phyloP scores from a whole-genome alignment of 1,284 basidiomycete species.

The Phellopilus nigrolimitatus region DNA sequence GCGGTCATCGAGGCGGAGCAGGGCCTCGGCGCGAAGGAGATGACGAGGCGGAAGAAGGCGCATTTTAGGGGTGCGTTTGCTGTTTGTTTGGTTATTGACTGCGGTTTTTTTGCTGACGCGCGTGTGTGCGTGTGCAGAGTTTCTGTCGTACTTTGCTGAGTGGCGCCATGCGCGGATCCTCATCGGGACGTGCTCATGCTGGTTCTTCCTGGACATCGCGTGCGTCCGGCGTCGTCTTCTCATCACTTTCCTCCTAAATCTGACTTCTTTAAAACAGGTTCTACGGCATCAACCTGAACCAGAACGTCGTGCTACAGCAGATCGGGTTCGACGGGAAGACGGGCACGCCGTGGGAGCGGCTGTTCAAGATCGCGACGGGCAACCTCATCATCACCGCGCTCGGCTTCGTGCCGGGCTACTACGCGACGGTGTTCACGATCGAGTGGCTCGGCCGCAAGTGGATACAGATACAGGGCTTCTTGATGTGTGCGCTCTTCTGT shows the following conservation, averaged over 20 bases:
- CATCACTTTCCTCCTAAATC: slow-evolving; percentile 9
- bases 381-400: slow-evolving; percentile 66
- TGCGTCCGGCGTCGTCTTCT: slow-evolving; percentile 26
- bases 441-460: slow-evolving; percentile 69
- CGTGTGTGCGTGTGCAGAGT: too few relatives aligned
- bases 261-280: slow-evolving; percentile 37
- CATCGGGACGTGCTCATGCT: slow-evolving; percentile 47
- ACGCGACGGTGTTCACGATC: slow-evolving; percentile 62
- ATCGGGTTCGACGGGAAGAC: slow-evolving; percentile 58
- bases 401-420: slow-evolving; percentile 76
- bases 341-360: slow-evolving; percentile 55
- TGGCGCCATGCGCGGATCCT: slow-evolving; percentile 53
- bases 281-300: slow-evolving; percentile 78
- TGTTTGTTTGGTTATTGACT: not conserved
- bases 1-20: slow-evolving; percentile 22
- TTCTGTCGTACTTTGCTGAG: slow-evolving; percentile 47
- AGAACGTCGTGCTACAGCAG: slow-evolving; percentile 65
- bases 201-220: slow-evolving; percentile 56
- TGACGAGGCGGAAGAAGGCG: slow-evolving; percentile 30
- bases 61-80: slow-evolving; percentile 36
- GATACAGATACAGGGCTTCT: slow-evolving; percentile 78
- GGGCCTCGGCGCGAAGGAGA: slow-evolving; percentile 19
- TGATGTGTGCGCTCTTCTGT: slow-evolving; percentile 24
- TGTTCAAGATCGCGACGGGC: slow-evolving; percentile 63
- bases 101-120: not conserved